Conservation (phyloP, 2,329 filamentous ascomycete genomes). For the Aspergillus texensis region DNA sequence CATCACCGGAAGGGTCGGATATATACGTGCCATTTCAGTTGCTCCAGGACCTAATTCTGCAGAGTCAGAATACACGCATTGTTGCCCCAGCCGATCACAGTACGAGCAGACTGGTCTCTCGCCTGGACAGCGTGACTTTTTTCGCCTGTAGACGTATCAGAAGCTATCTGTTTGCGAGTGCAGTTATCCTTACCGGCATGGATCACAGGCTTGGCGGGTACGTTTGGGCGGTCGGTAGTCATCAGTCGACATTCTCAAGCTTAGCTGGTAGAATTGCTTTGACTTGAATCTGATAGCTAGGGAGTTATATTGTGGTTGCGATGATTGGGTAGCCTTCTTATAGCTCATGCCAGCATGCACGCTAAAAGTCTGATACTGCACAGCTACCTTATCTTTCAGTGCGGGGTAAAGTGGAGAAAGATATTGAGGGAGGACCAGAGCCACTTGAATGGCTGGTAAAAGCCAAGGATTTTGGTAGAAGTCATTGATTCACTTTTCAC, state of each 20-base stretch:
- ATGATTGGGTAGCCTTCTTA: not conserved
- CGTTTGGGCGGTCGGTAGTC: not conserved
- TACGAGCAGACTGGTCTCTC: slow-evolving; percentile 37
- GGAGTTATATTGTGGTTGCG: not conserved
- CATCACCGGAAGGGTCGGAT: not conserved
- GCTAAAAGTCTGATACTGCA: not conserved
- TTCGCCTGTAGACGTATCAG: slow-evolving; percentile 25
- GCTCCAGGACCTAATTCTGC: slow-evolving; percentile 7
- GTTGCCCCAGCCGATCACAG: slow-evolving; percentile 34
- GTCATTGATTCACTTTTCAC: not conserved
- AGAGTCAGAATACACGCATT: slow-evolving; percentile 31
- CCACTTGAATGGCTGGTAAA: not conserved
- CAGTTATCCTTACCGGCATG: not conserved
- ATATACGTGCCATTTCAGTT: not conserved
- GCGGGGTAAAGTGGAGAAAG: not conserved
- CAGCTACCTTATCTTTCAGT: not conserved
- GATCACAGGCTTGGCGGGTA: not conserved
- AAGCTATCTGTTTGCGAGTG: not conserved
- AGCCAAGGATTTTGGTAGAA: not conserved
- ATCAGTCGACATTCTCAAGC: not conserved
- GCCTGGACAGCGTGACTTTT: slow-evolving; percentile 37
- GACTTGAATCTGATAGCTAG: not conserved
- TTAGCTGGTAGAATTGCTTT: not conserved
- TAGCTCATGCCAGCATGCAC: not conserved
- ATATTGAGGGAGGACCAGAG: not conserved